Conservation (phyloP, 345 rosid genomes). For the Eucalyptus albens region DNA sequence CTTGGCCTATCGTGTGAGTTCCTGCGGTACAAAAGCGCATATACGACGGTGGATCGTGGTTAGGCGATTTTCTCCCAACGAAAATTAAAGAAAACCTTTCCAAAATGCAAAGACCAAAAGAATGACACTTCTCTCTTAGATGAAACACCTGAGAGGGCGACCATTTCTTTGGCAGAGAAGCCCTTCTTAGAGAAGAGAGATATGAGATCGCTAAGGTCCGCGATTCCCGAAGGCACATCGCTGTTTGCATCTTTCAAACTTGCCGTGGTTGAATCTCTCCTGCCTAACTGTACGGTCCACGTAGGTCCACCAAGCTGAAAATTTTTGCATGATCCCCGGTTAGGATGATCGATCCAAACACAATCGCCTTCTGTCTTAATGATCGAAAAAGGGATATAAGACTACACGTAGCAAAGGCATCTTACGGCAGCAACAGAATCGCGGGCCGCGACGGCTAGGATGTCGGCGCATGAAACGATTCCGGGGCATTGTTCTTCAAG, state of each 20-base stretch:
- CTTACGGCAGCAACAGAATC: constrained; percentile 2
- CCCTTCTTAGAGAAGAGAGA: constrained; percentile 26
- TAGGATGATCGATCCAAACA: not conserved
- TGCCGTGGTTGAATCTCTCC: constrained; percentile 33
- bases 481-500: constrained; percentile 8
- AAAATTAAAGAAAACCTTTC: not conserved
- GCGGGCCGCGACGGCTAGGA: constrained; percentile 5
- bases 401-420: not conserved
- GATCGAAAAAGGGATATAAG: not conserved
- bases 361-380: not conserved
- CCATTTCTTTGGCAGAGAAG: constrained; percentile 21
- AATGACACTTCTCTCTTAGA: no score
- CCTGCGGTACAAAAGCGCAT: not conserved
- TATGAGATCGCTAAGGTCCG: constrained; percentile 17
- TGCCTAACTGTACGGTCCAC: constrained; percentile 30
- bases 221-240: constrained; percentile 16
- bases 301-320: constrained; percentile 33
- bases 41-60: no score
- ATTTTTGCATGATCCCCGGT: not conserved
- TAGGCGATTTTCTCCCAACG: not conserved
- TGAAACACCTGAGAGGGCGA: constrained; percentile 24
- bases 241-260: constrained; percentile 12
- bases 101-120: not conserved
- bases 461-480: constrained; percentile 13
- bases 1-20: constrained; percentile 22